Base-by-base conservation (phyloP, 2,329 filamentous ascomycete species). In the Oidium heveae region DNA sequence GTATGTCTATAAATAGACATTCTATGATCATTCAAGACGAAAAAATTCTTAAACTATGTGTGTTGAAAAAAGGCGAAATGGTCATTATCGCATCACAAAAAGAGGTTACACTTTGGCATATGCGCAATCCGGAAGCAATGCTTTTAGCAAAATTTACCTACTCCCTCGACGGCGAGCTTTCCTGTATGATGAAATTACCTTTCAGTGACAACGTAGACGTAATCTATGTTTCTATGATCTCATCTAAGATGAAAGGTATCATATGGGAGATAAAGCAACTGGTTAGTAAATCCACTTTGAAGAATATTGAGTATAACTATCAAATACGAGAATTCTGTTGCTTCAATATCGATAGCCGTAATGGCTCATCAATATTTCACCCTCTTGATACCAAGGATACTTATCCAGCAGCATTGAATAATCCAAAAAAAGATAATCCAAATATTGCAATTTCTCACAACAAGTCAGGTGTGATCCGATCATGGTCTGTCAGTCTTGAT, bases 371-470 rank as follows among this genome's bases (percentile, higher is more conserved):
- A 15, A 80, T 80, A 58, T 73, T 94, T 18, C 70, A 94, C 10
- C 85, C 87, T 0, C 86, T 94, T 50, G 88, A 94, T 62, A 86
- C 87, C 53, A 87, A 86, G 1, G 88, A 87, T 1, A 79, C 82
- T 12, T 71, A 75, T 41, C 76, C 80, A 1, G 73, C 80, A 2
- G 76, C 79, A 12, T 84, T 85, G 4, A 84, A 82, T 0, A 93
- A 87, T 58, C 73, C 94, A 34, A 87, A 94, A 65, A 77, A 85
- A 0, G 94, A 94, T 65, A 84, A 86, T 12, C 79, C 82, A 41
- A 87, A 94, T 63, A 79, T 93, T 52, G 86, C 86, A 13, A 79
- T 94, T 28, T 91, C 87, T 0, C 94, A 91, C 64, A 89, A 84
- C 0, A 72, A 76, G 22, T 74, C 74, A 10, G 88, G 87, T 0